Conservation (phyloP, 768 basidiomycete species). For the Leccinum arenicola region DNA sequence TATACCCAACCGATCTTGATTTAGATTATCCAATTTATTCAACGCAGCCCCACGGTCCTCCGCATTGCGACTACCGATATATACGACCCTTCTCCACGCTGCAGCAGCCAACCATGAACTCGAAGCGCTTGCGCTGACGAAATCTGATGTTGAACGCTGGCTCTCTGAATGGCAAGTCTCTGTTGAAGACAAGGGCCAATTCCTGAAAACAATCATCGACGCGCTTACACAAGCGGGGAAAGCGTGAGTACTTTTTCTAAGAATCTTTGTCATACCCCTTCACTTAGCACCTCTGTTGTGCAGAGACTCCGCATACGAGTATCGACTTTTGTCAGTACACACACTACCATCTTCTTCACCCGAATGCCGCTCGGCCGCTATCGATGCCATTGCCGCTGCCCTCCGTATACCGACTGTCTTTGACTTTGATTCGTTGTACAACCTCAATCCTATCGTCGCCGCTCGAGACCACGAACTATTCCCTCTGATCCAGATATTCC, state of each 20-base stretch:
- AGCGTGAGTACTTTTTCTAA: slow-evolving; percentile 45
- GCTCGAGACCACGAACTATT: slow-evolving; percentile 70
- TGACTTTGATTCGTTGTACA: slow-evolving; percentile 80
- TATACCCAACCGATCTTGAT: slow-evolving; percentile 7
- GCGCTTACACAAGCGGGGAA: slow-evolving; percentile 56
- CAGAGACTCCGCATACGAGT: slow-evolving; percentile 64
- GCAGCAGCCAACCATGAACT: slow-evolving; percentile 62
- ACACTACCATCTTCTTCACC: slow-evolving; percentile 56
- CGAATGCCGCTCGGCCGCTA: slow-evolving; percentile 49
- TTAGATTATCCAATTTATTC: slow-evolving; percentile 78
- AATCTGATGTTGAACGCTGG: slow-evolving; percentile 45
- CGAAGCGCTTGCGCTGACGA: slow-evolving; percentile 56
- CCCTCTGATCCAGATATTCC: slow-evolving; percentile 72
- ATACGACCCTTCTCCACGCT: slow-evolving; percentile 56
- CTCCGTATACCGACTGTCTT: slow-evolving; percentile 66
- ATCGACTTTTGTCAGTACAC: slow-evolving; percentile 57
- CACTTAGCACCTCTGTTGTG: neutral
- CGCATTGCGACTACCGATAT: slow-evolving; percentile 59
- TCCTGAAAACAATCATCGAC: slow-evolving; percentile 62
- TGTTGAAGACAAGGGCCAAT: slow-evolving; percentile 57
- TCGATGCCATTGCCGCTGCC: slow-evolving; percentile 60
- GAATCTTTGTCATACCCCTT: neutral
- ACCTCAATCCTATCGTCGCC: slow-evolving; percentile 66
- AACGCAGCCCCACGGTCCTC: slow-evolving; percentile 71
- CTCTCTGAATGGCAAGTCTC: slow-evolving; percentile 64